Evolutionary conservation across 352 stramenopile species (phyloP).

Genomic region (Blastocystis sp.): DNA sequence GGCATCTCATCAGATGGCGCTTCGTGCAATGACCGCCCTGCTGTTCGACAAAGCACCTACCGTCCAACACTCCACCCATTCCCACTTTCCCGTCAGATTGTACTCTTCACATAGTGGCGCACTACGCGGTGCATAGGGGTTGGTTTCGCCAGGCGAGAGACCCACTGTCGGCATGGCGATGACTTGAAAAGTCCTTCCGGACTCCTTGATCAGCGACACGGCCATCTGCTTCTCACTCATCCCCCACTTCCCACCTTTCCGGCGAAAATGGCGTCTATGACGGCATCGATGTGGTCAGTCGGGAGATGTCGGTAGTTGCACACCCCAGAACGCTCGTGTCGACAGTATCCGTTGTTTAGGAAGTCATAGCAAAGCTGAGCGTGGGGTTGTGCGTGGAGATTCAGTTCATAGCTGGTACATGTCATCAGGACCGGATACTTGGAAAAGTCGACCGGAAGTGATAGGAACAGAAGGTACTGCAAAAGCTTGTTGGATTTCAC

Average conservation of each 20-base stretch:
- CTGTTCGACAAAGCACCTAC: neutral
- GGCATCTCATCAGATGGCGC: conserved; percentile 23
- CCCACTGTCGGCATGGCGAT: neutral
- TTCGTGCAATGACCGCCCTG: neutral
- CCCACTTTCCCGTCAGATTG: conserved; percentile 5
- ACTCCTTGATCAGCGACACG: neutral
- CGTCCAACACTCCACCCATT: neutral
- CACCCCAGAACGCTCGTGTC: neutral
- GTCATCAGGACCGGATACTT: neutral
- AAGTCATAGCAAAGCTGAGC: conserved; percentile 45
- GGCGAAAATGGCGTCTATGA: neutral
- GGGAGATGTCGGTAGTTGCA: conserved; percentile 20
- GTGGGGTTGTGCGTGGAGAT: neutral
- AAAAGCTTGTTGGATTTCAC: neutral
- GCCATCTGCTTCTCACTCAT: neutral
- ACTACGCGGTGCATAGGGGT: neutral
- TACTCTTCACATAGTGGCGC: conserved; percentile 12
- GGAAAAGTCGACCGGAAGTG: neutral
- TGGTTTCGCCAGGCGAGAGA: conserved; percentile 12
- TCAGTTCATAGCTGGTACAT: neutral
- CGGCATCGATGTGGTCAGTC: conserved; percentile 1
- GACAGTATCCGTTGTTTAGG: conserved; percentile 18
- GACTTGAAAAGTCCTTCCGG: neutral
- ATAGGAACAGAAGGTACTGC: neutral
- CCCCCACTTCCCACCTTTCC: neutral